Evolutionary conservation across 1,284 basidiomycete species (phyloP).

Genomic region (Apiotrichum siamense): DNA sequence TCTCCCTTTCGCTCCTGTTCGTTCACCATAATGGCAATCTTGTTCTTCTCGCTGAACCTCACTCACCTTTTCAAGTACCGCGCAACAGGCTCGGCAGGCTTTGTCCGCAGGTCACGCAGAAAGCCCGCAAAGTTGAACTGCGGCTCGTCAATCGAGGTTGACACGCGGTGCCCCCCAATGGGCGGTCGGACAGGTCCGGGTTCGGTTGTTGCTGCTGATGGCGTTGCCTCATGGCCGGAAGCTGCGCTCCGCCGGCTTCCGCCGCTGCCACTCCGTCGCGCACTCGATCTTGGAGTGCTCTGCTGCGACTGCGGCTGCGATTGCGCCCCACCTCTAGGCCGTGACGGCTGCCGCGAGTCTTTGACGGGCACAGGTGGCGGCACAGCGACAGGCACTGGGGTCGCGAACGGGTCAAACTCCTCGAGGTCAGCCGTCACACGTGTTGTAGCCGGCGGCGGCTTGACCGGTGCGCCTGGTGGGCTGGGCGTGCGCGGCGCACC

Average conservation of each 20-base stretch:
- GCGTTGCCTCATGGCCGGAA: no score
- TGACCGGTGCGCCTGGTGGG: neutral
- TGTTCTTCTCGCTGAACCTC: neutral
- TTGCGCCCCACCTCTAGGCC: no score
- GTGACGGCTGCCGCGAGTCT: no score
- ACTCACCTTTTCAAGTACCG: conserved; percentile 80
- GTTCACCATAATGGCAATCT: no score
- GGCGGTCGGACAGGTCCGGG: neutral
- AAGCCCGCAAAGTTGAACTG: conserved; percentile 54
- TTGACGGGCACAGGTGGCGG: no score
- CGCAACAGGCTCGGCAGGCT: conserved; percentile 77
- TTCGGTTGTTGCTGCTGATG: neutral
- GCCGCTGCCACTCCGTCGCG: no score
- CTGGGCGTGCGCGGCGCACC: neutral
- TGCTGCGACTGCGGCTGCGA: no score
- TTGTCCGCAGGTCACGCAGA: conserved; percentile 81
- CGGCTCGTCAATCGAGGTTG: conserved; percentile 18
- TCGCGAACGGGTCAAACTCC: conserved; percentile 44
- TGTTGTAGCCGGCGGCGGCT: neutral
- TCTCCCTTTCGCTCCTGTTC: no score
- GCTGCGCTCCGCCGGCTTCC: no score
- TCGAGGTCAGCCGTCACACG: conserved; percentile 22
- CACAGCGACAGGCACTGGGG: conserved; percentile 16
- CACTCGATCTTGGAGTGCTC: no score
- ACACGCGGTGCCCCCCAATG: neutral